phyloP scores from a whole-genome alignment of 768 basidiomycete genomes.

The Suillus subluteus region DNA sequence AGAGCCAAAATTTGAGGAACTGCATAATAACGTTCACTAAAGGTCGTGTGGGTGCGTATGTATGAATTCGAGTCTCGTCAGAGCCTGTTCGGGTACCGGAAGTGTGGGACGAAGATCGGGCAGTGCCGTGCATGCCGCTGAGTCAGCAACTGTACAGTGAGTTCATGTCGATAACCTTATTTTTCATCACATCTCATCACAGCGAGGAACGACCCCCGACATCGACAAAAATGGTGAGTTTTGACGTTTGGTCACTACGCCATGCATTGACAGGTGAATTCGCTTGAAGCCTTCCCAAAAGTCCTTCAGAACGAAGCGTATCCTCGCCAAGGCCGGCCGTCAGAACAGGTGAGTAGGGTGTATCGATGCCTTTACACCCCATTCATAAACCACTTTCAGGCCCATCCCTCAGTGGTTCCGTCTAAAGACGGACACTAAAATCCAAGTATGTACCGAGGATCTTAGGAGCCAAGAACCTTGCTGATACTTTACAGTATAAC shows the following conservation, averaged over 20 bases:
- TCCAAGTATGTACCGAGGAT: constrained; percentile 57
- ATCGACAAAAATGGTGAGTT: constrained; percentile 54
- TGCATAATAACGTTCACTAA: constrained; percentile 46
- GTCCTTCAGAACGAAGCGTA: constrained; percentile 95
- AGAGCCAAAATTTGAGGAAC: constrained; percentile 48
- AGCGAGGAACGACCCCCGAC: constrained; percentile 38
- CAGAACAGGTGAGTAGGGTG: constrained; percentile 81
- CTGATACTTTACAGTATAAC: constrained; percentile 63
- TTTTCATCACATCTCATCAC: constrained; percentile 22
- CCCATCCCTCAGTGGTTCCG: constrained; percentile 99
- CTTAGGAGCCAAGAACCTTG: background rate
- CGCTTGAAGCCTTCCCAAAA: constrained; percentile 91
- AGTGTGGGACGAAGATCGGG: constrained; percentile 3
- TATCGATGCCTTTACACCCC: background rate
- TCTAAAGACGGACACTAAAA: constrained; percentile 94
- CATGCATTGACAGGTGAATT: constrained; percentile 16
- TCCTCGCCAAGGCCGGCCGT: constrained; percentile 92
- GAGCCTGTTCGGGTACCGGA: background rate
- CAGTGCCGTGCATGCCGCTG: constrained; percentile 24
- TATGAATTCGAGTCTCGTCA: background rate
- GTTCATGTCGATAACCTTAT: constrained; percentile 37
- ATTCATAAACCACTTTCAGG: constrained; percentile 41
- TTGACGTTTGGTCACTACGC: background rate
- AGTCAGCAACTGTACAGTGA: constrained; percentile 48
- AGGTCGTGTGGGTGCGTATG: constrained; percentile 1